Evolutionary conservation across 352 stramenopile species (phyloP).

Genomic region (Pseudoperonospora humuli): DNA sequence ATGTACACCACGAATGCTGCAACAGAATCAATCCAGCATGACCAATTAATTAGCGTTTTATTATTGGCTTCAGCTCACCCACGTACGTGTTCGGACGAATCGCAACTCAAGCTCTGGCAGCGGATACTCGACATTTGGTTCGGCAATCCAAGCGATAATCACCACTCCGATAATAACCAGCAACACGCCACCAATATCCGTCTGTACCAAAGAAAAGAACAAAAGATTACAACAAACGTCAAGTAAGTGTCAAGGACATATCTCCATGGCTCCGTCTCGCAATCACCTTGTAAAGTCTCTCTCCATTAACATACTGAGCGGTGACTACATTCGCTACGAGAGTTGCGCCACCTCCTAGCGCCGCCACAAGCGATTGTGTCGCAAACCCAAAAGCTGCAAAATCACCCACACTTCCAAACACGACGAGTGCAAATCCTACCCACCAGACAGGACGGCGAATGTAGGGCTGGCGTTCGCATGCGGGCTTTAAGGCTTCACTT

Average conservation of each 20-base stretch:
- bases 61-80: background rate
- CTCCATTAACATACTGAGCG: conserved; percentile 77
- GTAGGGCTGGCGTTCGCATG: conserved; percentile 58
- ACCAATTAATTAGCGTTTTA: too few species aligned
- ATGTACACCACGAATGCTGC: conserved; percentile 76
- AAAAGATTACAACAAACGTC: conserved; percentile 1
- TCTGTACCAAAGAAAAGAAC: conserved; percentile 24
- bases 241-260: background rate
- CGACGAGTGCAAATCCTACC: conserved; percentile 68
- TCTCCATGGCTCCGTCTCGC: background rate
- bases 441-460: conserved; percentile 84
- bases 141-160: conserved; percentile 78
- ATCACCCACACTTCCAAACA: conserved; percentile 79
- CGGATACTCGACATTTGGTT: conserved; percentile 82
- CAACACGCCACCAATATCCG: conserved; percentile 72
- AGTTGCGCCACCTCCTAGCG: conserved; percentile 76
- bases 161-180: conserved; percentile 86
- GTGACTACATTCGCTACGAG: conserved; percentile 86
- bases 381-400: conserved; percentile 87
- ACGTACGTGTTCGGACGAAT: conserved; percentile 63
- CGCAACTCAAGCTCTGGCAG: conserved; percentile 75
- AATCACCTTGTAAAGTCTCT: conserved; percentile 57
- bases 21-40: background rate
- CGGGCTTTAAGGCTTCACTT: conserved; percentile 37
- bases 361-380: conserved; percentile 83